These are phyloP conservation scores for Lecanosticta acicola DNA, from an alignment of 2,329 filamentous ascomycete species.

Conservation along the genomic window DNA sequence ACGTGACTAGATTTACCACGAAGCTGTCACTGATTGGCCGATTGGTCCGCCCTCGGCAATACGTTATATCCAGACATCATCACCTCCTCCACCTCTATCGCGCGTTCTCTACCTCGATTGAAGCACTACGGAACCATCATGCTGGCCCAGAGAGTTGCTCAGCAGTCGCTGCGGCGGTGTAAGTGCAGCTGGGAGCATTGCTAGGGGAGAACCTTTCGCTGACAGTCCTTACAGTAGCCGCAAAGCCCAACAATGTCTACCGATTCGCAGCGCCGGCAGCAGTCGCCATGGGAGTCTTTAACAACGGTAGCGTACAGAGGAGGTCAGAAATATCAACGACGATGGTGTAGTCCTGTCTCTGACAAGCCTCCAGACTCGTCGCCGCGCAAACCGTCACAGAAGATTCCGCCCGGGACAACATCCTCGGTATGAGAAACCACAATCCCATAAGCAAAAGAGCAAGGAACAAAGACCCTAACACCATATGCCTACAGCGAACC, in stretches of 20 bases:
- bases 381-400: constrained; percentile 54
- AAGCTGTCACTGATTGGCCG: constrained; percentile 2
- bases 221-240: constrained; percentile 34
- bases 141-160: constrained; percentile 41
- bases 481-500: constrained; percentile 42
- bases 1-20: not conserved
- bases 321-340: constrained; percentile 34
- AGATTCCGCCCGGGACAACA: constrained; percentile 48
- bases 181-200: constrained; percentile 2
- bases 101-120: constrained; percentile 8
- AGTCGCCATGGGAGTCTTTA: constrained; percentile 37
- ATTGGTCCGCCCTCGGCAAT: not conserved
- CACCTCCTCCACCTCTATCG: constrained; percentile 14
- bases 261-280: constrained; percentile 42
- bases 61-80: constrained; percentile 21
- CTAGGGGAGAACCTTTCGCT: not conserved
- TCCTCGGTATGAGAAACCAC: constrained; percentile 53
- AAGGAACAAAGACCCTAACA: not conserved
- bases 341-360: no score
- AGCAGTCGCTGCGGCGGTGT: constrained; percentile 38
- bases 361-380: constrained; percentile 40
- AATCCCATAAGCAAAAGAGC: not conserved
- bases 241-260: constrained; percentile 40
- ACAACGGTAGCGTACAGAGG: constrained; percentile 34
- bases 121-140: constrained; percentile 29